Evolutionary conservation across 2,329 filamentous ascomycete species (phyloP).

Genomic region (Apiospora aurea): DNA sequence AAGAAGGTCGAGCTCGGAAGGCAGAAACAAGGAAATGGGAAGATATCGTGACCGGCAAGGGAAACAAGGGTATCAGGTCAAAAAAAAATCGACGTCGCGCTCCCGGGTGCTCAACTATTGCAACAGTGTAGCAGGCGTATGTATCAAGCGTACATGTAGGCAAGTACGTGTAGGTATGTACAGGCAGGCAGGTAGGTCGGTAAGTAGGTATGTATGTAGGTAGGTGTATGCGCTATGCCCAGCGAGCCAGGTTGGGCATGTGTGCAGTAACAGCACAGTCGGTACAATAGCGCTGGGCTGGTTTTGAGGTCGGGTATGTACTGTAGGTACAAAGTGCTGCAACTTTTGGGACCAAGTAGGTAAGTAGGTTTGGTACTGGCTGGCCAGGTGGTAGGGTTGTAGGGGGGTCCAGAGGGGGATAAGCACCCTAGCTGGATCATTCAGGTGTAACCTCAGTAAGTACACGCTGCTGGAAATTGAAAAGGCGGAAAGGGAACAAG

Average conservation of each 20-base stretch:
- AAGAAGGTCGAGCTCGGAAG: slow-evolving; percentile 6
- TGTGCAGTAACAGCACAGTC: neutral
- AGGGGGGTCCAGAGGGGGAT: neutral
- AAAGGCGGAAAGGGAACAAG: slow-evolving; percentile 12
- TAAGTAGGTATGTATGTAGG: neutral
- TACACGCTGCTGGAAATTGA: slow-evolving; percentile 11
- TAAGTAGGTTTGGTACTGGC: too few species aligned
- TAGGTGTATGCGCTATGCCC: slow-evolving; percentile 1
- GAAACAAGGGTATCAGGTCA: slow-evolving; percentile 21
- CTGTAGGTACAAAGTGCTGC: slow-evolving; percentile 2
- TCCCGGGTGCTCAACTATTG: slow-evolving; percentile 20
- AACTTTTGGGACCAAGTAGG: slow-evolving; percentile 3
- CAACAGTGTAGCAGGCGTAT: neutral
- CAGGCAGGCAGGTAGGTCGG: neutral
- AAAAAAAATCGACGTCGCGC: slow-evolving; percentile 17
- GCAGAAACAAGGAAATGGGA: slow-evolving; percentile 21
- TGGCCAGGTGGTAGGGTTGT: neutral
- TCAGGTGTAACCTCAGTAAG: slow-evolving; percentile 18
- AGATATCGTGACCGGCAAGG: slow-evolving; percentile 17
- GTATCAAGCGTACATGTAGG: neutral
- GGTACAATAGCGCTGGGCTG: neutral
- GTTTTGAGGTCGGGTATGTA: too few species aligned
- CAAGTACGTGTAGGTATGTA: slow-evolving; percentile 8
- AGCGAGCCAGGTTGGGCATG: slow-evolving; percentile 1
- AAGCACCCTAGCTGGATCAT: slow-evolving; percentile 6